Base-by-base conservation (phyloP, 352 stramenopile genomes). In the Peronospora farinosa region DNA sequence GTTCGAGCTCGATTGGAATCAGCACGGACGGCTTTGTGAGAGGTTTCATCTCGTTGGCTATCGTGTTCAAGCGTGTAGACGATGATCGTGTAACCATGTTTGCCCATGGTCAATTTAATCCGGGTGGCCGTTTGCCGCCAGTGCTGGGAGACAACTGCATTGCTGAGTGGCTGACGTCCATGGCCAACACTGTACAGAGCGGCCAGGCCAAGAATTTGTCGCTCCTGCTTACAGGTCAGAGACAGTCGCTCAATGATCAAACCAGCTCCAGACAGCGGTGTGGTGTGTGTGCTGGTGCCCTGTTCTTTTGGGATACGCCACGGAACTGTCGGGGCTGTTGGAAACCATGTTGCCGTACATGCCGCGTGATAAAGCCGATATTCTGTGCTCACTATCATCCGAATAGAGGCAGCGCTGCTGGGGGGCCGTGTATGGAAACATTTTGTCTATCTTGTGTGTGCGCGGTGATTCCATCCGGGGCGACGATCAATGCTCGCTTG, bases 121-220 rank as follows among this genome's bases (percentile, higher is more conserved):
- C 76, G 0, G 72, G 70, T 27, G 79, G 79, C 21, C 70, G 65
- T 27, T 62, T 88, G 25, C 57, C 74, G 11, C 63, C 63, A n/a
- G 44, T 74, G 8, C 61, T 88, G 11, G 65, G 70, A 1, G 76
- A 90, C 42, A 56, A 52, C 40, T 72, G 71, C 53, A 77, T 90
- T 32, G 76, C 70, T 3, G 73, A 84, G 15, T 68, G 68, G 47
- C 63, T 86, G 3, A 69, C 77, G 16, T 77, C 76, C 10, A 55
- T 90, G 31, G 70, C 72, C 32, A 82, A 86, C 28, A 75, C 79
- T 1, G 65, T 76, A 19, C 69, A 78, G 36, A 83, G 68, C 16
- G 79, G 79, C 5, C 74, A 90, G 28, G 76, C 79, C 27, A 90
- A 90, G 72, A 87, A 78, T 50, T 55, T 90, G 28, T 82, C 79